phyloP scores from a whole-genome alignment of 352 stramenopile genomes.

The Globisporangium perplexum region DNA sequence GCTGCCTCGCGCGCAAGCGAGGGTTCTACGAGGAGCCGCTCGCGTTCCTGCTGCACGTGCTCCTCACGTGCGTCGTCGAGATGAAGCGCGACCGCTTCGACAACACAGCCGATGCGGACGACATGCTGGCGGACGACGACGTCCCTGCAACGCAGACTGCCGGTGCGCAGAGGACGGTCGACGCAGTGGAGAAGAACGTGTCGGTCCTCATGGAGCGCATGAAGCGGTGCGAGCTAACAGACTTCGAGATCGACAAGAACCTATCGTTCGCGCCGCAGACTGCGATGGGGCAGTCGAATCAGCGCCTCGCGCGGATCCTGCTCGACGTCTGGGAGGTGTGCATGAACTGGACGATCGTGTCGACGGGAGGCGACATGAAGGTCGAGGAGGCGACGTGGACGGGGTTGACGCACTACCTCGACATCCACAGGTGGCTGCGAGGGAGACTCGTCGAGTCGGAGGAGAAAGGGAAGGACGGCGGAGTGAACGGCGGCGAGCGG shows the following conservation, averaged over 20 bases:
- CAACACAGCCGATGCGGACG: conserved; percentile 14
- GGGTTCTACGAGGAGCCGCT: conserved; percentile 40
- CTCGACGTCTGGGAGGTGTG: conserved; percentile 29
- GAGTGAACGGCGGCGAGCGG: neutral
- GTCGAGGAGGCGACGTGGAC: conserved; percentile 17
- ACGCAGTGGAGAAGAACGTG: conserved; percentile 21
- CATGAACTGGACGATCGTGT: conserved; percentile 32
- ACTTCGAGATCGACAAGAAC: conserved; percentile 50
- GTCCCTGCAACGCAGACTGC: conserved; percentile 30
- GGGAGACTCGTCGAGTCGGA: conserved; percentile 12
- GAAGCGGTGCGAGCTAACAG: conserved; percentile 33
- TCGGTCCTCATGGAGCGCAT: conserved; percentile 35
- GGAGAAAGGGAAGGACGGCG: conserved; percentile 6
- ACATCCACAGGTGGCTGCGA: conserved; percentile 30
- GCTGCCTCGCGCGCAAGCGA: conserved; percentile 20
- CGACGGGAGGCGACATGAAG: neutral
- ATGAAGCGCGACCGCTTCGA: conserved; percentile 11
- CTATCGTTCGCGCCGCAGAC: conserved; percentile 24
- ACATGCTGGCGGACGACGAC: conserved; percentile 29
- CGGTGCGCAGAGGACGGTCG: conserved; percentile 15
- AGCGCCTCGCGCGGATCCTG: conserved; percentile 21
- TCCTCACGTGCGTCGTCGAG: conserved; percentile 25
- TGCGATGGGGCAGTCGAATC: conserved; percentile 24
- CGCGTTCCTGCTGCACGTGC: conserved; percentile 28
- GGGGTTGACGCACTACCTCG: conserved; percentile 20